Base-by-base conservation (phyloP, 75 land plant genomes). In the Azolla pinnata region DNA sequence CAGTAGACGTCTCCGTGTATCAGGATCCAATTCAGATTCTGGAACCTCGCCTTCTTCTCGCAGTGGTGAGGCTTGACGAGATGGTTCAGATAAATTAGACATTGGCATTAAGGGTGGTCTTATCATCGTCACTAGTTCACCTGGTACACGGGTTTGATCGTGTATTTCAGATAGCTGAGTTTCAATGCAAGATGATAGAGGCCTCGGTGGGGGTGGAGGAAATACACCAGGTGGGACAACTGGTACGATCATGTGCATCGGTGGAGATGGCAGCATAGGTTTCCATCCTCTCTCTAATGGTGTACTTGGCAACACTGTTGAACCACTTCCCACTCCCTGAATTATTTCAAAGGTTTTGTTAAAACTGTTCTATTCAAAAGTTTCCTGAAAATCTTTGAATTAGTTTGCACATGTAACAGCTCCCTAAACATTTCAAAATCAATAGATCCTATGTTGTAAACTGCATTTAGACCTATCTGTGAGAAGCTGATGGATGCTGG, bases 21-120 rank as follows among this genome's bases (percentile, higher is more conserved):
- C 80, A 4, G 80, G 80, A 62, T 77, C 80, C 50, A 77, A 27
- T 32, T 73, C 80, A 33, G 77, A 61, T 30, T 77, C 80, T 17
- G 72, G 80, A 0, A 73, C 80, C 56, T 77, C 80, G 57, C 80
- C 77, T 57, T 74, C 80, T 57, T 73, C 77, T 58, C 77, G 34
- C 29, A 49, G 50, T 27, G 74, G 74, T 12, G 77, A 74, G 23
- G 62, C 30, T 42, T 65, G 67, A 42, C 56, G 33, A 65, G 40
- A 33, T 25, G 67, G 44, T 44, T 65, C 67, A 40, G 30, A 38
- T 9, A 16, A 23, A 40, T 35, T 65, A 3, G 30, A 31, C 17
- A 25, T 44, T 29, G 42, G 67, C 20, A 40, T n/a, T 28, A 18
- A 16, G 29, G 57, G 19, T 10, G 33, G 4, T 38, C 42, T 65